A percentile compares a stretch with the other conserved stretches of the same genome.
phyloP scores from a whole-genome alignment of 2,329 filamentous ascomycete species.

The Alternaria sp. region DNA sequence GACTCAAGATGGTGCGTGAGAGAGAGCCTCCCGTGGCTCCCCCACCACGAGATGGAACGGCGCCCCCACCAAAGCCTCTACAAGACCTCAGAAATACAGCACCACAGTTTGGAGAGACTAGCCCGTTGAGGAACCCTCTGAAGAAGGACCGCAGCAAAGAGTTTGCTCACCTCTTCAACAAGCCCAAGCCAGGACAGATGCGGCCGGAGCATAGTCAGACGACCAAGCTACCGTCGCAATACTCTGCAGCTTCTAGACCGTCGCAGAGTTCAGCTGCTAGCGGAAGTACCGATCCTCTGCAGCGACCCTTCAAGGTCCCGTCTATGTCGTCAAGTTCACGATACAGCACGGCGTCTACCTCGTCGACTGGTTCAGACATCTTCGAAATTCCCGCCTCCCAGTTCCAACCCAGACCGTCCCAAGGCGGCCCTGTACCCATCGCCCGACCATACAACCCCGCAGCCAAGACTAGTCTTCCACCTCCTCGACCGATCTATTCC shows the following conservation, averaged over 20 bases:
- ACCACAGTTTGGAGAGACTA: constrained; percentile 67
- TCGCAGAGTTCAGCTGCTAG: constrained; percentile 8
- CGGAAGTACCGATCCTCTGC: constrained; percentile 12
- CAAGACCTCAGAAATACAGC: constrained; percentile 42
- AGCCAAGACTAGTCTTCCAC: constrained; percentile 57
- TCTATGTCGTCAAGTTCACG: constrained; percentile 32
- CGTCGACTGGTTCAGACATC: constrained; percentile 43
- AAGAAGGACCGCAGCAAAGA: constrained; percentile 44
- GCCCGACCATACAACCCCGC: constrained; percentile 59
- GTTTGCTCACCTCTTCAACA: constrained; percentile 59
- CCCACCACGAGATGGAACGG: constrained; percentile 32
- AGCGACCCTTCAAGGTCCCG: constrained; percentile 27
- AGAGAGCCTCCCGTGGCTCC: constrained; percentile 56
- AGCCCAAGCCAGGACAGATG: constrained; percentile 59
- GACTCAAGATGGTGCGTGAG: constrained; percentile 61
- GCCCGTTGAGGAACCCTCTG: constrained; percentile 62
- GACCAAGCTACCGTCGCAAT: constrained; percentile 35
- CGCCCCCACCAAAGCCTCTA: constrained; percentile 37
- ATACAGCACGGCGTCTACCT: constrained; percentile 33
- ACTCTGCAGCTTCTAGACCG: constrained; percentile 15
- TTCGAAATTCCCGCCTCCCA: constrained; percentile 47
- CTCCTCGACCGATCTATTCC: constrained; percentile 62
- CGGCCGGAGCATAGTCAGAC: constrained; percentile 62
- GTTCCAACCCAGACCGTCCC: constrained; percentile 42
- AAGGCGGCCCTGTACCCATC: constrained; percentile 54